phyloP scores from a whole-genome alignment of 2,329 filamentous ascomycete genomes.

The Coleophoma crateriformis region DNA sequence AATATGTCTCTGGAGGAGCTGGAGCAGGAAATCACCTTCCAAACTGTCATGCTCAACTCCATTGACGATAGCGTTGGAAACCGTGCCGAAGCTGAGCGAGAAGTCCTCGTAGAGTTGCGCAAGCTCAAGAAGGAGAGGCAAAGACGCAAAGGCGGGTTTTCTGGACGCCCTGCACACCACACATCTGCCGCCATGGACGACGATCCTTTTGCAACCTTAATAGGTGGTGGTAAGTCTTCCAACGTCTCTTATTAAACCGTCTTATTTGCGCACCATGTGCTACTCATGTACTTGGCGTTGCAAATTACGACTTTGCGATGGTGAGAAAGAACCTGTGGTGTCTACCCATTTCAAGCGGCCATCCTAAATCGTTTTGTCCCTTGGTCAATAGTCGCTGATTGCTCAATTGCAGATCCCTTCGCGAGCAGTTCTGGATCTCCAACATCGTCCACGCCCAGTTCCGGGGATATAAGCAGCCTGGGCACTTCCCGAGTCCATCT shows the following conservation, averaged over 20 bases:
- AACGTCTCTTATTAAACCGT: neutral
- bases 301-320: neutral
- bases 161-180: neutral
- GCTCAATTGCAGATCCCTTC: neutral
- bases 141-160: conserved; percentile 4
- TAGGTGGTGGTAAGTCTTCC: neutral
- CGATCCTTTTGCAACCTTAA: neutral
- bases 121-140: conserved; percentile 24
- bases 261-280: neutral
- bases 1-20: conserved; percentile 21
- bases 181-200: neutral
- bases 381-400: neutral
- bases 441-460: conserved; percentile 15
- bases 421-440: conserved; percentile 6
- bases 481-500: conserved; percentile 12
- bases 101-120: conserved; percentile 23
- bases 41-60: conserved; percentile 37
- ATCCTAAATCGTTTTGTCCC: neutral
- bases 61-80: conserved; percentile 26
- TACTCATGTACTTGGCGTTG: no score
- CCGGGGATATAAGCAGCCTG: conserved; percentile 9
- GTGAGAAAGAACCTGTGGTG: no score
- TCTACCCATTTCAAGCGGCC: no score
- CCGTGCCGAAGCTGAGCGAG: conserved; percentile 18
- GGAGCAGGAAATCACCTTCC: conserved; percentile 35